Percentiles rank a stretch among this genome's conserved stretches.
These are phyloP conservation scores for Colletotrichum somersetense DNA, from an alignment of 2,329 filamentous ascomycete genomes.

Conservation along the genomic window DNA sequence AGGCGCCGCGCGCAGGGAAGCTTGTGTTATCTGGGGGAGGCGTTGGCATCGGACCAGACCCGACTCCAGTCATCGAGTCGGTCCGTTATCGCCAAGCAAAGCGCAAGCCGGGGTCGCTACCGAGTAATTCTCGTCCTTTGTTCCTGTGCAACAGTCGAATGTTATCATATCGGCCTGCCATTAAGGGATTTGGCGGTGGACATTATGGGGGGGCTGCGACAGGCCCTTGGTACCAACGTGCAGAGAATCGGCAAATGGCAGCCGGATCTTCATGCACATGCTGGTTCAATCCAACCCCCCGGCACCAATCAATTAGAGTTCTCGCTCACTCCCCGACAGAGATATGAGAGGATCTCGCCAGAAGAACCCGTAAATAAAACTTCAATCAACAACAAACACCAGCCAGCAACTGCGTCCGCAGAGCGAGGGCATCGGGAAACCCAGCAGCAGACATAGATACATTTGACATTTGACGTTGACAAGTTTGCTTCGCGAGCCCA, in stretches of 20 bases:
- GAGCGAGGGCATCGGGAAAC: neutral
- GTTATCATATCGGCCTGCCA: neutral
- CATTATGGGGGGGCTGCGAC: neutral
- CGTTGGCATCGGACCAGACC: too few species aligned
- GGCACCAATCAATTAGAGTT: neutral
- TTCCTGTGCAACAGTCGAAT: too few species aligned
- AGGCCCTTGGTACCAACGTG: neutral
- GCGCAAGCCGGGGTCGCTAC: neutral
- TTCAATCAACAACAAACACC: neutral
- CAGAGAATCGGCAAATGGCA: constrained; percentile 2
- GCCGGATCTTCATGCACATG: constrained; percentile 33
- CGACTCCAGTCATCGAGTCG: neutral
- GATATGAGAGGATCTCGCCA: neutral
- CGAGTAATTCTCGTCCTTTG: too few species aligned
- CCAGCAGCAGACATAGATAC: too few species aligned
- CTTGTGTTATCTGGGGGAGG: neutral
- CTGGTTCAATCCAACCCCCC: neutral
- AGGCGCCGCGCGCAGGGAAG: constrained; percentile 9
- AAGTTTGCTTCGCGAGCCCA: neutral
- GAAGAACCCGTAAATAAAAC: too few species aligned
- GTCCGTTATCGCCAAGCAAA: constrained; percentile 6
- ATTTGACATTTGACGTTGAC: neutral
- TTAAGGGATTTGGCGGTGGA: neutral
- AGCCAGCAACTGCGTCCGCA: too few species aligned
- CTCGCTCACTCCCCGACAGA: neutral